Base-by-base conservation (phyloP, 352 stramenopile species). In the Plasmopara halstedii region DNA sequence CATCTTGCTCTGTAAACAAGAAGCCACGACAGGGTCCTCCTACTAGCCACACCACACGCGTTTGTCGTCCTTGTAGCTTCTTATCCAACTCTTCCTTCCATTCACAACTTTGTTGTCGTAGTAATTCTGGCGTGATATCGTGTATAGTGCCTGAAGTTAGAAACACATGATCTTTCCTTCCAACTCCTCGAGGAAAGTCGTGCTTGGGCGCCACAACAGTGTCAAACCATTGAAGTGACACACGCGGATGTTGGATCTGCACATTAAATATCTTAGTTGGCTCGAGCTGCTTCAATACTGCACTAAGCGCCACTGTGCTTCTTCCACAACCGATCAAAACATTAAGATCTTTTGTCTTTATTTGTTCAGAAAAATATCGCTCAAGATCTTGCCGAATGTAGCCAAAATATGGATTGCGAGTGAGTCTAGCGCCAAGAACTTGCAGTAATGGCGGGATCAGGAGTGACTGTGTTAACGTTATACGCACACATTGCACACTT, bases 201-300 rank as follows among this genome's bases (percentile, higher is more conserved):
- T 90, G 78, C 14, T 55, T 60, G 9, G 78, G 78, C 11, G 53
- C 62, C 7, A 90, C 46, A 2, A 90, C 67, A 3, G 75, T 76
- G 48, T 85, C 62, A 21, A 88, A 88, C 35, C 70, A 71, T 8
- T 41, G 15, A 21, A 90, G 35, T 1, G 60, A 51, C 22, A 76
- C 67, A 8, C 73, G 71, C 14, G 78, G 78, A 36, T 90, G 78
- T 49, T 90, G 73, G 49, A 90, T 83, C 52, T 90, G 78, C 35
- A 90, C 67, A 58, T 79, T 83, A 37, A 79, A 82, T 11, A 71
- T 51, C 23, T 23, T 49, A n/a, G n/a, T 41, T 10, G 54, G 43
- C 10, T 41, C 23, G 22, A 46, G 22, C 32, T 50, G 61, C 47
- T 79, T 80, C 44, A 86, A 46, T 31, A 68, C 53, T 7, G 70